Evolutionary conservation across 1,139 yeast genomes (phyloP), one percentile per base, ranked within the genome.

Genomic region (Suhomyces maxii): DNA sequence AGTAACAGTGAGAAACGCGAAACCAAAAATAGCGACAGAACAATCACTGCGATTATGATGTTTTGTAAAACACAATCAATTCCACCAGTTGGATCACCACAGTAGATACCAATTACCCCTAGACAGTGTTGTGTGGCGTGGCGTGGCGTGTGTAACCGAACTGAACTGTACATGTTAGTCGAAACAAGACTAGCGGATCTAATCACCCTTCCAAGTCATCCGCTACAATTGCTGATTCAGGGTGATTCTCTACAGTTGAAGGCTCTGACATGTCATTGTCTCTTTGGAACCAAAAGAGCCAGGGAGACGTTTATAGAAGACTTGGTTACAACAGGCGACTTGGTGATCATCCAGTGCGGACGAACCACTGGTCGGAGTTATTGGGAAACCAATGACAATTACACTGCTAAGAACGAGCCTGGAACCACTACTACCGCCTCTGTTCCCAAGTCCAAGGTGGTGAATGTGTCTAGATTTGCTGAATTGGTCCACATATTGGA

Each of bases 201-300:
- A 28, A 9, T 28, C 6, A 11, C 11, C 9, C 11, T 11, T 28
- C 31, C 31, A 4, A 28, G n/a, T 18, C 11, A 28, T 7, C 31
- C 31, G n/a, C 31, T 9, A 11, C 31, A 28, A 28, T 28, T 28
- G 31, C 31, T 11, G 9, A 9, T 28, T 9, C 31, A 5, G n/a
- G 31, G n/a, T 28, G 31, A 11, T 11, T 28, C n/a, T 7, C n/a
- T 28, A 11, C 31, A 9, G n/a, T 32, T 50, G 7, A 25, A 33
- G 18, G 44, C 40, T 28, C 47, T 39, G 31, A 42, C 53, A 7
- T 52, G 52, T 32, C 57, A 52, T 35, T 35, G 26, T 34, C 18
- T 48, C n/a, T 52, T 52, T 39, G 25, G 34, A 1, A 9, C 37
- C 11, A 47, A 41, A 13, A 30, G n/a, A 8, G 26, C 18, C 37